Percentiles rank a stretch among this genome's conserved stretches.
These are phyloP conservation scores for Quercus robur DNA, from an alignment of 306 rosid genomes.

Conservation along the genomic window DNA sequence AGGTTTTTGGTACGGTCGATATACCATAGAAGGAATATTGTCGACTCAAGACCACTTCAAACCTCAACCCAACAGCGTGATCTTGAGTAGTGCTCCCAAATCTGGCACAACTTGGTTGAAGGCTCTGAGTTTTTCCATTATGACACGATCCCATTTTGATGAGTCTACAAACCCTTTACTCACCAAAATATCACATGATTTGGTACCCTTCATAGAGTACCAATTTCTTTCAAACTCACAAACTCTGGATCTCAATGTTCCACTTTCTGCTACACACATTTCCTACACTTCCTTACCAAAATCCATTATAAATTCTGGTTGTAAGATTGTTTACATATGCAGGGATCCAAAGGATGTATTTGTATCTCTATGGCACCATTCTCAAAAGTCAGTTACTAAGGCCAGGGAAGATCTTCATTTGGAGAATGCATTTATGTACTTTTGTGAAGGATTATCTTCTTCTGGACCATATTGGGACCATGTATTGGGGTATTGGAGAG, in stretches of 20 bases:
- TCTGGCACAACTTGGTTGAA: neutral
- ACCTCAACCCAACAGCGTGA: neutral
- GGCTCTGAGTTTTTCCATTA: neutral
- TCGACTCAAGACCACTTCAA: neutral
- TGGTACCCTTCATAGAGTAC: neutral
- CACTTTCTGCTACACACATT: neutral
- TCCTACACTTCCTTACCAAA: neutral
- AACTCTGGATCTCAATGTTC: too few species aligned
- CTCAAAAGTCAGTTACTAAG: neutral
- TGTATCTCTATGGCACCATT: neutral
- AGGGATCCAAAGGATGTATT: too few species aligned
- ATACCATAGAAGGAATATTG: neutral
- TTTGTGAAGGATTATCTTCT: constrained; percentile 10
- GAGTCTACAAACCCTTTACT: neutral
- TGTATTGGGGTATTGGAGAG: neutral
- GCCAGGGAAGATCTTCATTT: neutral
- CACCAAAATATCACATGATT: neutral
- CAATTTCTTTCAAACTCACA: too few species aligned
- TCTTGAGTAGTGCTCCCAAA: too few species aligned
- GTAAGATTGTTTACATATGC: too few species aligned
- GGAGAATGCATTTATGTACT: constrained; percentile 12
- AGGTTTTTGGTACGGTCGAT: neutral
- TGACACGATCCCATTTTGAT: neutral
- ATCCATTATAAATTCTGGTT: too few species aligned
- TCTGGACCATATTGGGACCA: constrained; percentile 7